Evolutionary conservation across 192 early-diverging fungal genomes (phyloP).

Genomic region (Coemansia sp.): DNA sequence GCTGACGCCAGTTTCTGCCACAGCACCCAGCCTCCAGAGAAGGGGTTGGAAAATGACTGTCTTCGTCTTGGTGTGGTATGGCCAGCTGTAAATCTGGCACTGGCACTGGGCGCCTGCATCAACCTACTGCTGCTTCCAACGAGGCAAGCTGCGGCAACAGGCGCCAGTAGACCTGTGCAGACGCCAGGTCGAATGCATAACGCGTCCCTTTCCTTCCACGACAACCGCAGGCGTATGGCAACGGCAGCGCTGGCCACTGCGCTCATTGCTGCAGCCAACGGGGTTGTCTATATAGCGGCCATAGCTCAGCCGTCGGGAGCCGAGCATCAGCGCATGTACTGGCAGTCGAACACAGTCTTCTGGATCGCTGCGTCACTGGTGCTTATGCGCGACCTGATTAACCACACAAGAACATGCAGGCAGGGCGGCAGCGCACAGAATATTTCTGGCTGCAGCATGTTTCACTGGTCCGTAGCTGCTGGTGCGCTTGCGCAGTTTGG

Average conservation of each 20-base stretch:
- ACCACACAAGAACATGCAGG: not conserved
- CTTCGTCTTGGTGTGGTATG: constrained; percentile 38
- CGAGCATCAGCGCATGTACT: constrained; percentile 21
- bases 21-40: not conserved
- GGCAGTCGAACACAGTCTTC: constrained; percentile 26
- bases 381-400: constrained; percentile 8
- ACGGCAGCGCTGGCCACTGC: constrained; percentile 7
- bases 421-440: not conserved
- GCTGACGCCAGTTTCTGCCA: not conserved
- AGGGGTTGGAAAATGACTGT: constrained; percentile 29
- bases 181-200: not conserved
- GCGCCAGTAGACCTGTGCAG: not conserved
- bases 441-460: not conserved
- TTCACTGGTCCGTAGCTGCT: constrained; percentile 12
- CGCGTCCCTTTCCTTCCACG: constrained; percentile 14
- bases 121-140: constrained; percentile 8
- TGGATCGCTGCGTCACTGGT: constrained; percentile 8
- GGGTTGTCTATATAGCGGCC: not conserved
- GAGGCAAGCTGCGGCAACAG: not conserved
- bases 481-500: constrained; percentile 2
- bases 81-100: constrained; percentile 27
- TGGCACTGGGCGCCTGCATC: constrained; percentile 2
- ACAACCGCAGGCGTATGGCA: constrained; percentile 27
- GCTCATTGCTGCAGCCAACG: constrained; percentile 14
- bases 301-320: not conserved